These are phyloP conservation scores for Rhazya stricta DNA, from an alignment of 257 asterid species.

Conservation along the genomic window DNA sequence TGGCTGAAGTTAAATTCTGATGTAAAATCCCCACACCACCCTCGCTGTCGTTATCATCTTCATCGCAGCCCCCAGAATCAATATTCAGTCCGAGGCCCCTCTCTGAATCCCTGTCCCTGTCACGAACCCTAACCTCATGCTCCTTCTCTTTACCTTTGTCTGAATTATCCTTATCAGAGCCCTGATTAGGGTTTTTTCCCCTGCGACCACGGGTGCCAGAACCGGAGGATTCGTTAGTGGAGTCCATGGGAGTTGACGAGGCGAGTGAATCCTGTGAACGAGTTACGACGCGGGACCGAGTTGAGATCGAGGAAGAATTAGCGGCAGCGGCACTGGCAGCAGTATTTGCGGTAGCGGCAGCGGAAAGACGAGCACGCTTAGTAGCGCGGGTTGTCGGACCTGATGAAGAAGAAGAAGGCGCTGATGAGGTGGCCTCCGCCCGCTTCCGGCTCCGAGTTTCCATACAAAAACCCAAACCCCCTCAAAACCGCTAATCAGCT, in stretches of 20 bases:
- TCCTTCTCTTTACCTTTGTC: slow-evolving; percentile 89
- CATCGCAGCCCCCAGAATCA: slow-evolving; percentile 63
- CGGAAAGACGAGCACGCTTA: slow-evolving; percentile 73
- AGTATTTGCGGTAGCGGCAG: slow-evolving; percentile 32
- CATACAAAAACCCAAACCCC: slow-evolving; percentile 83
- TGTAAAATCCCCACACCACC: slow-evolving; percentile 84
- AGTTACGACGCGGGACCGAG: slow-evolving; percentile 58
- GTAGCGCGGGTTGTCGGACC: slow-evolving; percentile 81
- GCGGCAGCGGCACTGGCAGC: slow-evolving; percentile 11
- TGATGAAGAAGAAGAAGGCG: slow-evolving; percentile 64
- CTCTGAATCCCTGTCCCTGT: slow-evolving; percentile 61
- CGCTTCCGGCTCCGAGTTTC: slow-evolving; percentile 99
- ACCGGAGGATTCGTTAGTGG: slow-evolving; percentile 65
- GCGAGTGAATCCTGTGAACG: slow-evolving; percentile 37
- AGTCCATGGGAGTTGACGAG: slow-evolving; percentile 61
- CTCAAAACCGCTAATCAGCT: slow-evolving; percentile 40
- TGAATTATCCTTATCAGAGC: slow-evolving; percentile 47
- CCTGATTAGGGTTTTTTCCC: slow-evolving; percentile 62
- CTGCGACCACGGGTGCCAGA: slow-evolving; percentile 79
- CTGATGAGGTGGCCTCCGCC: slow-evolving; percentile 99
- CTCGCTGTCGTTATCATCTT: slow-evolving; percentile 76
- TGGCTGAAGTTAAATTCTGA: slow-evolving; percentile 84
- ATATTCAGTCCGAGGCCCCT: slow-evolving; percentile 68
- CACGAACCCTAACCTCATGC: slow-evolving; percentile 47
- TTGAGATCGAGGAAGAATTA: slow-evolving; percentile 40